These are phyloP conservation scores for Solanum sejunctum DNA, from an alignment of 257 asterid species.

Conservation along the genomic window DNA sequence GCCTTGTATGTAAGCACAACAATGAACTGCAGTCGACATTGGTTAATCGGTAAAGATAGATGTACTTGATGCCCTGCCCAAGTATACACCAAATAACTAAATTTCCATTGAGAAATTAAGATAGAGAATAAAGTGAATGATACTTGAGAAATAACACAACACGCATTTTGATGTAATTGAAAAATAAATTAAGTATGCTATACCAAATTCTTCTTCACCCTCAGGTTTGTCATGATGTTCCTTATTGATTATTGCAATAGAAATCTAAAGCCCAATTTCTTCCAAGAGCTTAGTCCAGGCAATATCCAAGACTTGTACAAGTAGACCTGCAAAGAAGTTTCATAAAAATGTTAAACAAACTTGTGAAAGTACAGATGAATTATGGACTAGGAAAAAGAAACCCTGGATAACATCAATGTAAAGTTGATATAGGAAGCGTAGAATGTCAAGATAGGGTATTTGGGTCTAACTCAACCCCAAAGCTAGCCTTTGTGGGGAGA, in stretches of 20 bases:
- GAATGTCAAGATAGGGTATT: background rate
- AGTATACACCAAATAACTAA: background rate
- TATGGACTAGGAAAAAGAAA: background rate
- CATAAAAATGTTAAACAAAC: background rate
- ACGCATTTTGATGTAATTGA: background rate
- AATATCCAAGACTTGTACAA: constrained; percentile 43
- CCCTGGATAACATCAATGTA: background rate
- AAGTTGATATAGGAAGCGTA: background rate
- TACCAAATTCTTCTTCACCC: constrained; percentile 64
- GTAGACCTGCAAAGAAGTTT: constrained; percentile 26
- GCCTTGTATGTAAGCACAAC: no score
- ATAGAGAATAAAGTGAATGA: background rate
- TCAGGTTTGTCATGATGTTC: constrained; percentile 85
- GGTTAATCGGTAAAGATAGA: no score
- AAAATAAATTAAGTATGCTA: background rate
- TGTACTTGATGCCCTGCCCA: no score
- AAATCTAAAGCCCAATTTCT: constrained; percentile 78
- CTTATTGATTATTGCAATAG: constrained; percentile 35
- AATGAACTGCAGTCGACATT: no score
- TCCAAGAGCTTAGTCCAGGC: constrained; percentile 54
- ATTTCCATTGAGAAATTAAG: background rate
- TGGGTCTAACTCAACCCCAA: background rate
- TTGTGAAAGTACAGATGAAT: background rate
- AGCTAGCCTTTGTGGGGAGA: background rate
- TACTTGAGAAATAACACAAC: background rate